Evolutionary conservation across 108 stramenopile species (phyloP), one percentile per base, ranked within the genome.

Genomic region (Nitzschia sp.): DNA sequence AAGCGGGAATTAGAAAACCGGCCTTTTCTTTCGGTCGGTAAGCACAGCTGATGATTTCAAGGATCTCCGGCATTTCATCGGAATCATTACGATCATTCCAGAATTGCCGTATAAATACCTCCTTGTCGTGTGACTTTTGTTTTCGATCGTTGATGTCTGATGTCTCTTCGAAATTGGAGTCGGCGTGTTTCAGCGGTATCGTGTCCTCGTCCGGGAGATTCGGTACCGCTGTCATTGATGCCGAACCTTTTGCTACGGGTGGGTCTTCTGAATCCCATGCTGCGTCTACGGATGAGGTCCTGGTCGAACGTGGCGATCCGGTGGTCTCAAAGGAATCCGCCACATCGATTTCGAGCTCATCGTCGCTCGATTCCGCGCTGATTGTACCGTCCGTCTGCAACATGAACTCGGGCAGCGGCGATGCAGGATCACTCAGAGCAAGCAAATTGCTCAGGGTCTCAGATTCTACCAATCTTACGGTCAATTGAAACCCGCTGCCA

Each of bases 1-100:
- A 17, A 36, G 54, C 31, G 17, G 79, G 71, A 5, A 67, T 54
- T 11, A 79, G 48, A 36, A 68, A 63, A 0, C 53, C 48, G 1
- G 26, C 72, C 45, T 73, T 77, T 45, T 80, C 78, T 21, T 69
- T 75, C 19, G 78, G 76, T 46, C 73, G 54, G 58, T 84, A 84
- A 13, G 83, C 64, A 70, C 83, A 84, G 19, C 69, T 45, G 51
- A 69, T 68, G 17, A 51, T 59, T 54, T 77, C 71, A 9, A 79
- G 32, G 32, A 83, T 68, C 13, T 30, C 32, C 24, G 82, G 82
- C 6, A 56, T 19, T 60, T 48, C 42, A 25, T 68, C 67, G 23
- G 13, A 54, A 23, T 70, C 51, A n/a, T 27, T 58, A 30, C 71
- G 57, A 1, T 75, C 62, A 6, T 58, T 42, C 49, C 66, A 61